Evolutionary conservation across 2,329 filamentous ascomycete species (phyloP), one percentile per base, ranked within the genome.

Genomic region (Xylaria sp.): DNA sequence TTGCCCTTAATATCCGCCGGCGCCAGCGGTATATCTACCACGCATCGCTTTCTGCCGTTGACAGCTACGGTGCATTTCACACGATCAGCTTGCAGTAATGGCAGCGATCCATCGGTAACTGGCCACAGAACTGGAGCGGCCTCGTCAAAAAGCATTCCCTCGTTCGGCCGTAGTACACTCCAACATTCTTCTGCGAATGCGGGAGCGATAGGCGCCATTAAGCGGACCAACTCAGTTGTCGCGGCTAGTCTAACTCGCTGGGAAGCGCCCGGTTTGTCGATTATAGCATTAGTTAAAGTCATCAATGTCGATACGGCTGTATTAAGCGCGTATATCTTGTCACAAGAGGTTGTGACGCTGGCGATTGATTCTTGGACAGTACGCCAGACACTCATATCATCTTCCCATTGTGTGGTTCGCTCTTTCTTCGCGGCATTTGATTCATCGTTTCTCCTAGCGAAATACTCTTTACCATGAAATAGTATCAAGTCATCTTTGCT

Each of bases 271-370:
- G 77, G 69, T 15, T 83, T 79, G 3, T 84, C 84, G 36, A 84
- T 77, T 15, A 94, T 80, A 0, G 82, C 79, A 76, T 97, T 97
- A 3, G 92, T 94, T 17, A 97, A 83, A 47, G 87, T 88, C 85
- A 93, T 97, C 15, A 97, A 83, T 74, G 95, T 91, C 1, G 92
- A 96, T 20, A 97, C 86, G 9, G 92, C 85, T 0, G 93, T 96
- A 80, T 97, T 97, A 60, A 97, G 84, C 0, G 91, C 85, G 76
- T 94, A 92, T 0, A 93, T 89, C 57, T 87, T 85, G 25, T 89
- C 84, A 74, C 94, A 90, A 1, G 92, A 90, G 5, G 84, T 81
- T 0, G 89, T 92, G 63, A 94, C 87, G 6, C 86, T 90, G 3
- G 78, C 76, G 61, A 96, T 90, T 3, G 89, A 90, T 51, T 84